Conservation (phyloP, 345 rosid species). For the Gossypium rotundifolium region DNA sequence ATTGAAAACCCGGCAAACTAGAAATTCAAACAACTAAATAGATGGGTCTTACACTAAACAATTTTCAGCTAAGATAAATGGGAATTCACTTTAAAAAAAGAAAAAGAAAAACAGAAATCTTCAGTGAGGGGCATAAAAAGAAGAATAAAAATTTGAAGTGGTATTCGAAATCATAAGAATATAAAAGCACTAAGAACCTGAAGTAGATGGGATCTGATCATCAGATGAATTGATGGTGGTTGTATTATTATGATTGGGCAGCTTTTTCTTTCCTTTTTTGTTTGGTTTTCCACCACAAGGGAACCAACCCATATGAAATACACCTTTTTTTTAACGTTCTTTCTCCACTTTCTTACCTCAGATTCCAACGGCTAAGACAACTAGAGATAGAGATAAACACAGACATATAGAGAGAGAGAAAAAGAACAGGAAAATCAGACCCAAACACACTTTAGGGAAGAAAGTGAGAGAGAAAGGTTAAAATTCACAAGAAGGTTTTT, state of each 20-base stretch:
- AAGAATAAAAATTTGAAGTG: neutral
- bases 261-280: constrained; percentile 32
- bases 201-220: constrained; percentile 52
- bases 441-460: constrained; percentile 3
- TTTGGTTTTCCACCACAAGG: constrained; percentile 43
- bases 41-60: neutral
- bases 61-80: neutral
- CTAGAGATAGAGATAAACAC: neutral
- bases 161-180: neutral
- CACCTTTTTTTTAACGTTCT: neutral
- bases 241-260: neutral
- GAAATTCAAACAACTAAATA: constrained; percentile 8
- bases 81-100: neutral
- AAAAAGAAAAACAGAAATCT: neutral
- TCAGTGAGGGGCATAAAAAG: neutral
- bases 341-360: constrained; percentile 1
- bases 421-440: neutral
- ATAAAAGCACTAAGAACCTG: constrained; percentile 25
- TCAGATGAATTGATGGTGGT: constrained; percentile 5
- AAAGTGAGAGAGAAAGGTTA: neutral
- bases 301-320: constrained; percentile 44
- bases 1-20: constrained; percentile 5
- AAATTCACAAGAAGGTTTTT: neutral
- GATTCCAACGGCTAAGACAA: neutral
- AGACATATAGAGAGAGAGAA: neutral